phyloP scores from a whole-genome alignment of 169 alveolate species.

The Cystoisospora suis region DNA sequence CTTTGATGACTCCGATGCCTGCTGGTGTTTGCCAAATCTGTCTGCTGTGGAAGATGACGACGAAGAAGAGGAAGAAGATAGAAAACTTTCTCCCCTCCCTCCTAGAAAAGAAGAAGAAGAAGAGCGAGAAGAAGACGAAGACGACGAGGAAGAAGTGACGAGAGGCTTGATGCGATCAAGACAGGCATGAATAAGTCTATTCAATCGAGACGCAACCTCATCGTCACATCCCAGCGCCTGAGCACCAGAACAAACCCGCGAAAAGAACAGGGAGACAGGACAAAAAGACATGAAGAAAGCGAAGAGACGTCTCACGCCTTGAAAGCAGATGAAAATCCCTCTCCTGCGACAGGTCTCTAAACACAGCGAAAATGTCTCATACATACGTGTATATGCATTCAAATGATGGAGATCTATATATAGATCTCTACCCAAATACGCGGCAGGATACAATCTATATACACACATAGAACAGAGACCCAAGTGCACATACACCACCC shows the following conservation, averaged over 20 bases:
- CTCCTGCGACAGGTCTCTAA: background rate
- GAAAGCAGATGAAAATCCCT: too few relatives aligned
- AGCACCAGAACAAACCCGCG: background rate
- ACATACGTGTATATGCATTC: background rate
- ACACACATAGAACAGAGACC: too few relatives aligned
- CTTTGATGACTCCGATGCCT: background rate
- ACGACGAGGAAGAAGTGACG: background rate
- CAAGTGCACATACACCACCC: too few relatives aligned
- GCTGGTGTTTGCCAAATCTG: background rate
- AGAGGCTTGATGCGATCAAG: background rate
- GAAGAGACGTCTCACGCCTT: too few relatives aligned
- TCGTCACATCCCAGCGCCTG: constrained; percentile 26
- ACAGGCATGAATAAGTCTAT: background rate
- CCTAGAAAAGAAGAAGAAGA: too few relatives aligned
- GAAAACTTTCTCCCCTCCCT: too few relatives aligned
- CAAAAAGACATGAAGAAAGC: background rate
- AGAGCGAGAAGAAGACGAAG: too few relatives aligned
- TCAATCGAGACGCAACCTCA: background rate
- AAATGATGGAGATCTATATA: background rate
- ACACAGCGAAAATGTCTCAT: background rate
- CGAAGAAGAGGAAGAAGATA: too few relatives aligned
- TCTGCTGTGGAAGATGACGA: background rate
- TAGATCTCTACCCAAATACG: background rate
- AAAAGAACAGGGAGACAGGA: background rate
- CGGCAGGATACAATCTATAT: too few relatives aligned